Evolutionary conservation across 2,329 filamentous ascomycete species (phyloP), one percentile per base, ranked within the genome.

Genomic region (Juglanconis juglandina): DNA sequence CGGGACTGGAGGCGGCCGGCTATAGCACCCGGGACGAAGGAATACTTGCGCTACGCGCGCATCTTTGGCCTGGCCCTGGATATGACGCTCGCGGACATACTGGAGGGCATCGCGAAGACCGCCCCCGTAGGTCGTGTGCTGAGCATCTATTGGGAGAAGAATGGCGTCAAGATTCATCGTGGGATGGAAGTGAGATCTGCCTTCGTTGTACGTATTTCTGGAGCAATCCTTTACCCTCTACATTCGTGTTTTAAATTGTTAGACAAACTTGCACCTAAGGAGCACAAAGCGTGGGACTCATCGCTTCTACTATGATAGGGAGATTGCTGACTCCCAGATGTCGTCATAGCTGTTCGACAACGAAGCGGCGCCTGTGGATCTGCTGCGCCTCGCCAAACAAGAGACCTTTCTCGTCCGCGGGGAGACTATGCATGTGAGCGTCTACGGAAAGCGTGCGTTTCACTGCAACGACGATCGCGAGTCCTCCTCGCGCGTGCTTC

Each of bases 41-140:
- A 48, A 10, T 48, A 48, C 30, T 35, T 41, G 17, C 54, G 54
- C 24, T 57, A 33, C 37, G 54, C 32, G 35, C 34, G 54, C 35
- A 33, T 57, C 35, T 33, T 42, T 24, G 47, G 47, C 41, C 37
- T 57, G n/a, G 24, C 24, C 14, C 24, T 24, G 35, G 35, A 14
- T 8, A 32, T 42, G 37, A 57, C 46, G n/a, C 47, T 42, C 17
- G 37, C 37, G 34, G 54, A 57, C 37, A 51, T 57, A 13, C 35
- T 57, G 34, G 17, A 10, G 33, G 54, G 46, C 4, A 41, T 57
- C 13, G 33, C 47, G 34, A 9, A 33, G 8, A 57, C 54, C 14
- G 54, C 54, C 1, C 54, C 54, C 13, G 54, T 57, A 9, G 54
- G 54, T 9, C 54, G 54, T 4, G 47, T 57, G 5, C 47, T 57